These are phyloP conservation scores for Coniella vitis DNA, from an alignment of 2,329 filamentous ascomycete species.

Conservation along the genomic window DNA sequence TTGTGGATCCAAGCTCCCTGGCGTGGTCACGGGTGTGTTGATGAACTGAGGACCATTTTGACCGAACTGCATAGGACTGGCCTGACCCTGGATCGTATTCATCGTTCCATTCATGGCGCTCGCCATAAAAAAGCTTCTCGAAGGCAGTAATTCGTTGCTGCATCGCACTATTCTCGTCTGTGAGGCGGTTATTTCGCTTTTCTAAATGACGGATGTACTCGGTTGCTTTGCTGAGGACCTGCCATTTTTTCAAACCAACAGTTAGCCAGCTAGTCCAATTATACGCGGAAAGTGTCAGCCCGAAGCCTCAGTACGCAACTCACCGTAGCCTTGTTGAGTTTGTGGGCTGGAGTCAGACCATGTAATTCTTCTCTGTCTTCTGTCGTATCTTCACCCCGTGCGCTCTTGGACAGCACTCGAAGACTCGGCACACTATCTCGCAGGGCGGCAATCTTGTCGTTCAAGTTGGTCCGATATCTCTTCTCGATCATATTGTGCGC, in stretches of 20 bases:
- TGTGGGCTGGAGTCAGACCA: slow-evolving; percentile 79
- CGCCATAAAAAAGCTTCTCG: slow-evolving; percentile 71
- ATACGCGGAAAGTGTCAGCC: too few relatives aligned
- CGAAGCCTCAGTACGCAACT: slow-evolving; percentile 5
- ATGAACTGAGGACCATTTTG: slow-evolving; percentile 36
- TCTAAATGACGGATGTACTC: slow-evolving; percentile 94
- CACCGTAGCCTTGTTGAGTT: slow-evolving; percentile 94
- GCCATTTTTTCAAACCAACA: neutral
- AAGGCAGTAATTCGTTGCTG: slow-evolving; percentile 70
- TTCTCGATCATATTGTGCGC: slow-evolving; percentile 99
- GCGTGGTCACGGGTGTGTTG: slow-evolving; percentile 36
- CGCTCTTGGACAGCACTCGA: slow-evolving; percentile 72
- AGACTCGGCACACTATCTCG: slow-evolving; percentile 88
- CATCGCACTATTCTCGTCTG: slow-evolving; percentile 74
- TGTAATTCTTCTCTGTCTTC: slow-evolving; percentile 76
- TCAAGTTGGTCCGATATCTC: slow-evolving; percentile 89
- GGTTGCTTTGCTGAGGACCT: slow-evolving; percentile 85
- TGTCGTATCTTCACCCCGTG: slow-evolving; percentile 58
- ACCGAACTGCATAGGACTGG: slow-evolving; percentile 46
- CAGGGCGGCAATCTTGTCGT: slow-evolving; percentile 91
- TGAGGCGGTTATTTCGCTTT: slow-evolving; percentile 75
- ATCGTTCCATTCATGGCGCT: slow-evolving; percentile 62
- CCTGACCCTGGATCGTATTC: slow-evolving; percentile 46
- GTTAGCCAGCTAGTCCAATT: slow-evolving; percentile 3
- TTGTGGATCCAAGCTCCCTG: slow-evolving; percentile 36